Conservation (phyloP, 2,329 filamentous ascomycete genomes). For the Emergomyces pasteurianus region DNA sequence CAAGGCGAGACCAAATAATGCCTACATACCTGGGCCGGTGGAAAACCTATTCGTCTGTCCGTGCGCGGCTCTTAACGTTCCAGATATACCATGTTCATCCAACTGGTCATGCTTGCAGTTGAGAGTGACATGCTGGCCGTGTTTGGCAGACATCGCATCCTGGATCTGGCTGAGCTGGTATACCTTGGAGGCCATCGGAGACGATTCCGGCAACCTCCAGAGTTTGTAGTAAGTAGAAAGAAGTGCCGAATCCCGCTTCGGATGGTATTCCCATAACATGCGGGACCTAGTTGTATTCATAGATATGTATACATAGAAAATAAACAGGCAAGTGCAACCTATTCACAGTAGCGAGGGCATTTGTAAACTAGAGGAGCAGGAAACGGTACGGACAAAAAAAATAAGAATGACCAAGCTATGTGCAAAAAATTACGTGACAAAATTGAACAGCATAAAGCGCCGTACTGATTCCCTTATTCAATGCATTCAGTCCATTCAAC, state of each 20-base stretch:
- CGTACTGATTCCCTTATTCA: neutral
- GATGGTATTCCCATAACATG: too few relatives aligned
- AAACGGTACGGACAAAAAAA: neutral
- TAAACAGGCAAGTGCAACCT: neutral
- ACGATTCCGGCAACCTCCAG: slow-evolving; percentile 44
- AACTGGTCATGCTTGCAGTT: slow-evolving; percentile 38
- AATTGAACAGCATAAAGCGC: neutral
- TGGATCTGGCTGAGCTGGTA: slow-evolving; percentile 42
- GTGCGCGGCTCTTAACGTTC: slow-evolving; percentile 43
- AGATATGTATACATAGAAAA: neutral
- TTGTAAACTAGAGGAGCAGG: neutral
- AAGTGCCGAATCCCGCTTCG: too few relatives aligned
- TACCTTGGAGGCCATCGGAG: slow-evolving; percentile 37
- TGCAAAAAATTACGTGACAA: neutral
- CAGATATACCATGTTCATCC: slow-evolving; percentile 46
- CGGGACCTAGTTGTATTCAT: neutral
- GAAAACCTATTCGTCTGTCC: slow-evolving; percentile 50
- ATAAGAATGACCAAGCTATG: neutral
- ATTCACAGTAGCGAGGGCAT: neutral
- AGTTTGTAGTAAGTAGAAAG: too few relatives aligned
- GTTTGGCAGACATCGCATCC: slow-evolving; percentile 36
- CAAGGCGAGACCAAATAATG: neutral
- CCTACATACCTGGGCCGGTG: slow-evolving; percentile 35
- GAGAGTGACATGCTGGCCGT: slow-evolving; percentile 40
- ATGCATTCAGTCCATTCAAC: neutral